Percentiles rank a stretch among this genome's conserved stretches.
Evolutionary conservation across 2,329 filamentous ascomycete species (phyloP).

Genomic region (Gnomoniopsis smithogilvyi): DNA sequence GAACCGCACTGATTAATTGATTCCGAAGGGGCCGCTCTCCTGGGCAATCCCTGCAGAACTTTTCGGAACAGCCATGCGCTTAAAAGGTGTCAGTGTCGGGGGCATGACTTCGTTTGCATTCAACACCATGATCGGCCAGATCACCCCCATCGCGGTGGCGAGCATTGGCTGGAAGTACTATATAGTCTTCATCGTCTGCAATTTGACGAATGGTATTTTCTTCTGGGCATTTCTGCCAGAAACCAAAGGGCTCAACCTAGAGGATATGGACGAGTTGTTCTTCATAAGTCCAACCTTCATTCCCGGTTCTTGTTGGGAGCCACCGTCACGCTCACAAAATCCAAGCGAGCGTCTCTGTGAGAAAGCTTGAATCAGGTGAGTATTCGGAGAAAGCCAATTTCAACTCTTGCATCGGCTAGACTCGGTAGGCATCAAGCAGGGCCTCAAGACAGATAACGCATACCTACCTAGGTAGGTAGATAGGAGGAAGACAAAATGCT

Average conservation of each 20-base stretch:
- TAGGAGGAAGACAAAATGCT: too few relatives aligned
- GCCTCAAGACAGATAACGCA: too few relatives aligned
- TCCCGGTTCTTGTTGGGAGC: not conserved
- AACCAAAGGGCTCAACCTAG: conserved; percentile 18
- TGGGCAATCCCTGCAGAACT: conserved; percentile 11
- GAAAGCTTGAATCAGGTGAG: too few relatives aligned
- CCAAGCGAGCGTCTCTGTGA: too few relatives aligned
- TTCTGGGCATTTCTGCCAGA: conserved; percentile 20
- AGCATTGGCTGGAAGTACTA: conserved; percentile 18
- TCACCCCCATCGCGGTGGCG: conserved; percentile 17
- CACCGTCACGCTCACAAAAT: not conserved
- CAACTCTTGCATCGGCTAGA: too few relatives aligned
- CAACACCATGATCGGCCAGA: conserved; percentile 16
- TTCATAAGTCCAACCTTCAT: not conserved
- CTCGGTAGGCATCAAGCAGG: too few relatives aligned
- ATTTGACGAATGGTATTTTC: conserved; percentile 15
- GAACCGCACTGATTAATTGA: not conserved
- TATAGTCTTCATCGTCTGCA: conserved; percentile 18
- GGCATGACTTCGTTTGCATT: conserved; percentile 10
- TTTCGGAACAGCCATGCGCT: conserved; percentile 3
- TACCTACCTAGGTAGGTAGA: too few relatives aligned
- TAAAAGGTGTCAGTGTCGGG: conserved; percentile 1
- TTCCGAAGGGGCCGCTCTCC: not conserved
- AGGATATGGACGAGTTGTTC: conserved; percentile 15
- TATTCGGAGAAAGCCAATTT: too few relatives aligned